phyloP scores from a whole-genome alignment of 805 yeast species.

The Ogataea trehaloabstinens region DNA sequence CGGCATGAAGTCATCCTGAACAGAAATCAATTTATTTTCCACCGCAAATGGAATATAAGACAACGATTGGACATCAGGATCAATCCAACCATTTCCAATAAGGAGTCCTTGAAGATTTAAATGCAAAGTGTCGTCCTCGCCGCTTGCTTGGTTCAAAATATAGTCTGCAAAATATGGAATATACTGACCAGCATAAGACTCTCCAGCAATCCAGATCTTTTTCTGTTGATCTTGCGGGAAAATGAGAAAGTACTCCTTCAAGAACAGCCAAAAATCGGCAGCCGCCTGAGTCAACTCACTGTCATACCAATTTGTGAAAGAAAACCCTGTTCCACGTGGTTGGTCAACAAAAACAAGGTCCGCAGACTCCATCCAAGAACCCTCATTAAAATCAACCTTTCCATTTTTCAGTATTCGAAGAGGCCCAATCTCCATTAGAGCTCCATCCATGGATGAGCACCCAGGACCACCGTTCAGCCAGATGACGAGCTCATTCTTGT shows the following conservation, averaged over 20 bases:
- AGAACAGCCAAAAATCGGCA: conserved; percentile 59
- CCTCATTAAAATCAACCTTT: conserved; percentile 53
- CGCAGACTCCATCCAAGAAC: conserved; percentile 80
- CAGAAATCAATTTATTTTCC: conserved; percentile 53
- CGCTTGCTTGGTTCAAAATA: conserved; percentile 46
- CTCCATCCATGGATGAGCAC: conserved; percentile 97
- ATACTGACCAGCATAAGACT: conserved; percentile 96
- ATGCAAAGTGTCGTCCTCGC: conserved; percentile 18
- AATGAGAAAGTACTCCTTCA: conserved; percentile 59
- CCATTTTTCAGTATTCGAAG: conserved; percentile 50
- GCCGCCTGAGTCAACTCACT: conserved; percentile 57
- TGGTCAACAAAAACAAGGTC: conserved; percentile 89
- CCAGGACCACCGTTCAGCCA: conserved; percentile 99
- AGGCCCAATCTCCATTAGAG: conserved; percentile 90
- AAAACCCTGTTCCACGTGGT: conserved; percentile 92
- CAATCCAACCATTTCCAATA: conserved; percentile 94
- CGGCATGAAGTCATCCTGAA: conserved; percentile 38
- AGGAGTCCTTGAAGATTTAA: conserved; percentile 61
- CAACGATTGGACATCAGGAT: conserved; percentile 80
- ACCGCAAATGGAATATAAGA: conserved; percentile 73
- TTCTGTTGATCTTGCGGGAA: conserved; percentile 71
- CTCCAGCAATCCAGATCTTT: conserved; percentile 83
- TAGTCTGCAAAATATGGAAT: conserved; percentile 82
- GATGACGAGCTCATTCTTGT: too few relatives aligned
- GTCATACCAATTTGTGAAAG: conserved; percentile 56